Conservation (phyloP, 257 asterid genomes). For the Ligustrum vulgare region DNA sequence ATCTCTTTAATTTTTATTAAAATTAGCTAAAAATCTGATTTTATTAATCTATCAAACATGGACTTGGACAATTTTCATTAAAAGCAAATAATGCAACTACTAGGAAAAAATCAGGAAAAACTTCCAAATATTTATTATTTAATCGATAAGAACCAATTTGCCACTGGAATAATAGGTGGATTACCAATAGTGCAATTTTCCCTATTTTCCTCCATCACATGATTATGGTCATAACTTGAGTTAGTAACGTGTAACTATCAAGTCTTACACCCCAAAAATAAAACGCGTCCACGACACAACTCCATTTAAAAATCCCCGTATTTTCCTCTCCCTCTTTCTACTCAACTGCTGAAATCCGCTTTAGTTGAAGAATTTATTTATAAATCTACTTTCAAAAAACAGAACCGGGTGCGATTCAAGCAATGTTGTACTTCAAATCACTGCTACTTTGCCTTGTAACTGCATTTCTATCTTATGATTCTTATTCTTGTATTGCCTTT, state of each 20-base stretch:
- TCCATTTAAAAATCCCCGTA: background rate
- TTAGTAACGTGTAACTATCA: background rate
- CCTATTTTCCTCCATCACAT: background rate
- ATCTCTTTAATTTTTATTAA: no score
- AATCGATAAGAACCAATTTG: no score
- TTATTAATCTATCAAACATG: no score
- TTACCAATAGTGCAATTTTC: background rate
- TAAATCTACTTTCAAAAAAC: background rate
- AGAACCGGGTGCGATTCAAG: background rate
- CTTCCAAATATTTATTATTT: no score
- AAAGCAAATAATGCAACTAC: no score
- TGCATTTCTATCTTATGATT: slow-evolving; percentile 30
- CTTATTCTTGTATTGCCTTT: slow-evolving; percentile 26
- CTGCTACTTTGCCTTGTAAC: slow-evolving; percentile 27
- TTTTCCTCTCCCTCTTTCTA: background rate
- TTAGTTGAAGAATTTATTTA: no score
- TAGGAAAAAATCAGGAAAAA: no score
- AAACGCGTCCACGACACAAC: background rate
- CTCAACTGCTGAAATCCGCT: background rate
- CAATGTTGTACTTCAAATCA: slow-evolving; percentile 37
- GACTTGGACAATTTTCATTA: no score
- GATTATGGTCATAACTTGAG: background rate
- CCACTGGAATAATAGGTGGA: background rate
- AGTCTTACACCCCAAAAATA: no score
- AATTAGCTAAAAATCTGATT: no score